A percentile compares a stretch with the other conserved stretches of the same genome.
Conservation (phyloP, 2,329 filamentous ascomycete species). For the Hymenoscyphus linearis region DNA sequence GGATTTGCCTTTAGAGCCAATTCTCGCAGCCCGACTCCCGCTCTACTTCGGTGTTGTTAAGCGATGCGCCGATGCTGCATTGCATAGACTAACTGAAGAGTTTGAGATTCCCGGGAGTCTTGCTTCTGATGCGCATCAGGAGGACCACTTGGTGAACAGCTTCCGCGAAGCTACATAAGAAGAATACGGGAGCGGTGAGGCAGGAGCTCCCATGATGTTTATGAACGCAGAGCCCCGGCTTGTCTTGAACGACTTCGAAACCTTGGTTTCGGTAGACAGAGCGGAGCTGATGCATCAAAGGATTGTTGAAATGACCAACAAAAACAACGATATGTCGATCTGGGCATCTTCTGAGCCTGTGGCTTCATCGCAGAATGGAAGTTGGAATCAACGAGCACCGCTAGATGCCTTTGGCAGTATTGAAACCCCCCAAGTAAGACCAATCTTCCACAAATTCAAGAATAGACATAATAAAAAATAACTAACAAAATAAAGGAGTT, state of each 20-base stretch:
- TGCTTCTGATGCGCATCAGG: conserved; percentile 19
- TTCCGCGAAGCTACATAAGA: conserved; percentile 22
- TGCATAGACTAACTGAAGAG: conserved; percentile 13
- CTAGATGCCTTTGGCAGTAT: conserved; percentile 21
- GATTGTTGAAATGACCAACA: conserved; percentile 27
- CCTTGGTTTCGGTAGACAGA: conserved; percentile 25
- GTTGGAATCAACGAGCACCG: conserved; percentile 18
- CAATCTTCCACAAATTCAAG: not conserved
- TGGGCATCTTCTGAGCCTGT: conserved; percentile 25
- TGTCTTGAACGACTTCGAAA: conserved; percentile 27
- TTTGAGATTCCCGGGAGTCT: conserved; percentile 12
- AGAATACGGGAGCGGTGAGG: conserved; percentile 27
- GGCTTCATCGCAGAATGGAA: conserved; percentile 12
- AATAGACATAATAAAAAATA: not conserved
- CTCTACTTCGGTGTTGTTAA: conserved; percentile 11
- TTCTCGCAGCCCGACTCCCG: conserved; percentile 10
- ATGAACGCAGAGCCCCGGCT: conserved; percentile 27
- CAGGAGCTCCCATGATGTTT: conserved; percentile 27
- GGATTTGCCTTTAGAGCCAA: conserved; percentile 1
- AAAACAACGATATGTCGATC: conserved; percentile 26
- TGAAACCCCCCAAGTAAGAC: conserved; percentile 22
- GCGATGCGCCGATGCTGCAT: conserved; percentile 15
- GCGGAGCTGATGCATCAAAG: conserved; percentile 21
- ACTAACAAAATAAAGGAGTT: conserved; percentile 21
- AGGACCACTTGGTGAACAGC: conserved; percentile 18